Conservation (phyloP, 2,329 filamentous ascomycete species). For the Coniochaeta prunicola region DNA sequence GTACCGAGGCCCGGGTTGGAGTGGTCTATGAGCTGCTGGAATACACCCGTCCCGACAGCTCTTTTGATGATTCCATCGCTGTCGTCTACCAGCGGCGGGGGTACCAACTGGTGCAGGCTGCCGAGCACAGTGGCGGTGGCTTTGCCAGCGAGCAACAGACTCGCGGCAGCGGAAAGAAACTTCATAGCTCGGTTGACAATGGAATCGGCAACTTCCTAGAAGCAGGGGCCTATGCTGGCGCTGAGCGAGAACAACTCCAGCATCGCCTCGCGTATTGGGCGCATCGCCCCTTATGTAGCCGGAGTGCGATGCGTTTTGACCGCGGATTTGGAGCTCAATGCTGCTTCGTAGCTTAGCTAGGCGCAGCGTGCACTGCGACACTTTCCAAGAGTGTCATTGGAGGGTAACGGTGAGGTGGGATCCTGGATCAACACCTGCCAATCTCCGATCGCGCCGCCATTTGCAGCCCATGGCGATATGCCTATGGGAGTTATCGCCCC, state of each 20-base stretch:
- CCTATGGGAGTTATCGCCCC: not conserved
- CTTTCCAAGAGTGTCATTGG: not conserved
- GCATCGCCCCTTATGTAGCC: not conserved
- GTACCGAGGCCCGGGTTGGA: constrained; percentile 29
- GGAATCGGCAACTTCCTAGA: not conserved
- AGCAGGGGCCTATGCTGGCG: not conserved
- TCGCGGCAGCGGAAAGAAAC: not conserved
- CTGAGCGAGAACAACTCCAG: not conserved
- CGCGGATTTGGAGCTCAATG: not conserved
- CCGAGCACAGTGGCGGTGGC: not conserved
- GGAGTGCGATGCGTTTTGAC: not conserved
- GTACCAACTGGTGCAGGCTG: not conserved
- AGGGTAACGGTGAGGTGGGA: not conserved
- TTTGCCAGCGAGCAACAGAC: not conserved
- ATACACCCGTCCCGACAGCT: constrained; percentile 9
- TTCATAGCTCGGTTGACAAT: not conserved
- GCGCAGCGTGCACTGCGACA: not conserved
- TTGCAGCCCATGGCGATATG: not conserved
- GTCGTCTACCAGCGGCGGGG: not conserved
- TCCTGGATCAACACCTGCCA: not conserved
- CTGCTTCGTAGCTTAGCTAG: not conserved
- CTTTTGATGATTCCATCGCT: not conserved
- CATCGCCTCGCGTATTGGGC: not conserved
- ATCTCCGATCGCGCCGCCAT: not conserved
- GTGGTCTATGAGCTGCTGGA: constrained; percentile 35